Evolutionary conservation across 2,329 filamentous ascomycete genomes (phyloP).

Genomic region (Fusarium keratoplasticum): DNA sequence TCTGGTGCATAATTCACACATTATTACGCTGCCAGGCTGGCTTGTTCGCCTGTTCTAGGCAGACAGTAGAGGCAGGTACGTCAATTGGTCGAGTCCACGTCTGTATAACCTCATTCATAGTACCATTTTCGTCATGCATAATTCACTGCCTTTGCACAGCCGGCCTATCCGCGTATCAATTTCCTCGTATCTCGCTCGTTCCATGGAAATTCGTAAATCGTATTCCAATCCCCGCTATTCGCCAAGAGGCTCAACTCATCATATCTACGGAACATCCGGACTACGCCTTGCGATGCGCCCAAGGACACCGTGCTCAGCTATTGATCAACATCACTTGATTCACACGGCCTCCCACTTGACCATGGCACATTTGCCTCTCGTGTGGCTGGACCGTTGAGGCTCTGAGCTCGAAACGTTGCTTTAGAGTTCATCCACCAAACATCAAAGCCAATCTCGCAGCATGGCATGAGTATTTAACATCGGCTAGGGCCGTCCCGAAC

Average conservation of each 20-base stretch:
- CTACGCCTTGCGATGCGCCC: background rate
- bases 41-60: background rate
- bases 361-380: background rate
- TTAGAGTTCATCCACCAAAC: background rate
- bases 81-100: background rate
- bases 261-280: background rate
- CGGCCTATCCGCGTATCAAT: background rate
- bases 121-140: background rate
- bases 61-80: background rate
- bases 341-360: background rate
- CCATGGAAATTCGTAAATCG: constrained; percentile 4
- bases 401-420: background rate
- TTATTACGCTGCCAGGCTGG: background rate
- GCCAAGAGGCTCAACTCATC: background rate
- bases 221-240: background rate
- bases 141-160: background rate
- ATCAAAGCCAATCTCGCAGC: background rate
- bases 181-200: background rate
- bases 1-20: background rate
- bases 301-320: background rate
- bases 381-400: background rate
- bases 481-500: background rate
- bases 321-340: background rate
- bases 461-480: background rate
- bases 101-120: background rate